Evolutionary conservation across 345 rosid species (phyloP).

Genomic region (Lumnitzera littorea): DNA sequence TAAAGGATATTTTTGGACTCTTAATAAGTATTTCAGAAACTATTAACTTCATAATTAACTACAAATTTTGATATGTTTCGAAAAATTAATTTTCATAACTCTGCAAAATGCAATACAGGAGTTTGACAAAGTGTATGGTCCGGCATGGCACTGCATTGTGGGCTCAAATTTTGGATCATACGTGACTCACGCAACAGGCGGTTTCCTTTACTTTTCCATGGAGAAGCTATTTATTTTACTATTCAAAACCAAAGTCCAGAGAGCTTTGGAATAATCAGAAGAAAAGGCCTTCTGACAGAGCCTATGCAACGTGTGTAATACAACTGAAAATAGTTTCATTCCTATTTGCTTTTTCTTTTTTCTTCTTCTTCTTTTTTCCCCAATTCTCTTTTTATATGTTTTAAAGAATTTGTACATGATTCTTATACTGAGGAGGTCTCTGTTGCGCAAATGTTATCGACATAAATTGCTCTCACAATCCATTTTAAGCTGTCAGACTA

Average conservation of each 20-base stretch:
- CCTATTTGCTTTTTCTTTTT: too few species aligned
- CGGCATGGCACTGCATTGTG: constrained; percentile 96
- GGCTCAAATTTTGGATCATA: constrained; percentile 81
- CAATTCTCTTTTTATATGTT: too few species aligned
- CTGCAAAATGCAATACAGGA: constrained; percentile 39
- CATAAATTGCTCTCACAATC: too few species aligned
- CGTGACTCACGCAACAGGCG: constrained; percentile 76
- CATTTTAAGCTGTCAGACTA: too few species aligned
- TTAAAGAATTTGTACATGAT: neutral
- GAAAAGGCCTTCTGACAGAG: neutral
- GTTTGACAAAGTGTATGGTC: constrained; percentile 81
- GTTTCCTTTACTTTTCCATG: constrained; percentile 80
- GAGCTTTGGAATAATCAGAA: constrained; percentile 17
- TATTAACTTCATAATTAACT: too few species aligned
- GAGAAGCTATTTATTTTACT: constrained; percentile 62
- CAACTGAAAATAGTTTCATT: too few species aligned
- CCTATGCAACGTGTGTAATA: too few species aligned
- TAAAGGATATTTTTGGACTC: too few species aligned
- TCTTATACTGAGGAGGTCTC: too few species aligned
- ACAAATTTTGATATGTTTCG: neutral
- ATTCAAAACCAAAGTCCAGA: constrained; percentile 63
- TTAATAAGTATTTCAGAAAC: too few species aligned
- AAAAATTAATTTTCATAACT: neutral
- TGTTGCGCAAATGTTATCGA: too few species aligned
- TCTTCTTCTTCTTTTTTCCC: too few species aligned